Evolutionary conservation across 2,329 filamentous ascomycete species (phyloP).

Genomic region (Colletotrichum sp.): DNA sequence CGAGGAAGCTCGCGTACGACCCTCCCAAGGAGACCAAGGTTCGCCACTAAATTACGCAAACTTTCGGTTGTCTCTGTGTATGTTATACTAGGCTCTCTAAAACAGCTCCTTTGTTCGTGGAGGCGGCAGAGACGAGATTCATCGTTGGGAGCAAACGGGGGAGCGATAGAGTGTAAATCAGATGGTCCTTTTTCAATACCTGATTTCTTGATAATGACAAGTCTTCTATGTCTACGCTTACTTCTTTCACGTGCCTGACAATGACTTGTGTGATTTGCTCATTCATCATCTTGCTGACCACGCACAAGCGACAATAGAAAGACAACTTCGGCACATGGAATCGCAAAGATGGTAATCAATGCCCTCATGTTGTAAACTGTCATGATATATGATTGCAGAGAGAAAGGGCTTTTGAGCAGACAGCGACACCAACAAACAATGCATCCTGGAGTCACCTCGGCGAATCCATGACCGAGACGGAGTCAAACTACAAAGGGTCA

Average conservation of each 20-base stretch:
- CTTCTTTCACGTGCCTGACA: neutral
- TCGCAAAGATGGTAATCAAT: neutral
- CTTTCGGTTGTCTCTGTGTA: constrained; percentile 26
- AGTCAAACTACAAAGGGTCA: neutral
- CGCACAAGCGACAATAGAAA: neutral
- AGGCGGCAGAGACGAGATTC: constrained; percentile 34
- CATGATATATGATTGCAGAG: neutral
- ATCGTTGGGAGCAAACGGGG: constrained; percentile 24
- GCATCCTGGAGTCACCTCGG: neutral
- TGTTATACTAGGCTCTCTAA: constrained; percentile 37
- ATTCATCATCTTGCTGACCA: neutral
- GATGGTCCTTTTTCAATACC: constrained; percentile 48
- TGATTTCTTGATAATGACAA: constrained; percentile 23
- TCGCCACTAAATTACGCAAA: constrained; percentile 47
- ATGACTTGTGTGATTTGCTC: neutral
- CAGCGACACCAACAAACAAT: neutral
- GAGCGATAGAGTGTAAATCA: constrained; percentile 56
- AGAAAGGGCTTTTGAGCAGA: neutral
- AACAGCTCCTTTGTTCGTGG: constrained; percentile 47
- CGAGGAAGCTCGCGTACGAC: constrained; percentile 89
- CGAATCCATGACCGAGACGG: neutral
- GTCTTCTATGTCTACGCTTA: neutral
- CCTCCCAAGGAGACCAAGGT: constrained; percentile 65
- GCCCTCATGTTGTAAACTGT: neutral
- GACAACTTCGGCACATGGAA: neutral